Base-by-base conservation (phyloP, 176 grass and related monocot species). In the Oryza glumipatula region DNA sequence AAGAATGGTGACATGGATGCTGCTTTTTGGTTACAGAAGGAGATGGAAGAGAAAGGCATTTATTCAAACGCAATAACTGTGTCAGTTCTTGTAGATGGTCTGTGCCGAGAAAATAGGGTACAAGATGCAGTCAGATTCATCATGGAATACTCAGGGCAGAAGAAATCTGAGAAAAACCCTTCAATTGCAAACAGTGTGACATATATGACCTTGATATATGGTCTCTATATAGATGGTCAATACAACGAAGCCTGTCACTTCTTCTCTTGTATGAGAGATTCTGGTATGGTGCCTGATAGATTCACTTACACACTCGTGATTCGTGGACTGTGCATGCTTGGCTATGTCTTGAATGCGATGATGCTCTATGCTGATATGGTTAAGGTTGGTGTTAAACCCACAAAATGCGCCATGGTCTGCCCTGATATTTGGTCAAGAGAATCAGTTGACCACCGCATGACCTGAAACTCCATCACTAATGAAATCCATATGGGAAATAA, bases 321-420 rank as follows among this genome's bases (percentile, higher is more conserved):
- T 44, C 82, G 86, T 66, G 89, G 89, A 44, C 77, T 88, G 72
- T 91, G 89, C 82, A 85, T 91, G 28, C 81, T 91, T 82, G 85
- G 86, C 67, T 77, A 77, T 91, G 86, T 91, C 77, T 77, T 88
- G 24, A 88, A 91, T 78, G 89, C 89, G 44, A 88, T 88, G 81
- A 85, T 85, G 86, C 86, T 88, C 56, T 91, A 91, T 85, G 85
- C 86, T 78, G 89, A 85, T 88, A 88, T 91, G 85, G 30, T 91
- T 68, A 91, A 91, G 67, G 56, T 78, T 7, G 86, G 89, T 60
- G 82, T 77, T 81, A 88, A 91, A 65, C 85, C 76, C 49, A 80
- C 51, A 13, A 87, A 33, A 60, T 32, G 79, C 48, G 52, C 17
- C 5, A 56, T 54, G 35, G 9, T 58, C 54, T 91, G 89, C 77